Percentiles rank a stretch among this genome's conserved stretches.
Evolutionary conservation across 768 basidiomycete species (phyloP).

Genomic region (Suillus subalutaceus): DNA sequence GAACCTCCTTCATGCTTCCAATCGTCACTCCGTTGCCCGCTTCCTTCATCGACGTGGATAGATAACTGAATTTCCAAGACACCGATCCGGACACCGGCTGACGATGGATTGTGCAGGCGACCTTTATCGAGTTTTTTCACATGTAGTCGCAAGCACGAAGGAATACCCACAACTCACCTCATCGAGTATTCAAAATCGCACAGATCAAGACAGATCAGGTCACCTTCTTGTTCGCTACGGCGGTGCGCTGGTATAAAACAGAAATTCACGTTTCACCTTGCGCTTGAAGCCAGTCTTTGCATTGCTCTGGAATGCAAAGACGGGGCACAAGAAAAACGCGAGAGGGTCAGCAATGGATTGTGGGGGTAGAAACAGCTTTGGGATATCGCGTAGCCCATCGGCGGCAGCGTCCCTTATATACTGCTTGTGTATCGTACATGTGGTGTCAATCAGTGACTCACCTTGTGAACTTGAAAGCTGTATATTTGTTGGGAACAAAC

Average conservation of each 20-base stretch:
- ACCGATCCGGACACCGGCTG: not conserved
- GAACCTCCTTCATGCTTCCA: not conserved
- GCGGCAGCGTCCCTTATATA: not conserved
- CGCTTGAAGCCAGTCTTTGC: not conserved
- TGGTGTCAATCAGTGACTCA: not conserved
- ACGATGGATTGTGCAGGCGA: not conserved
- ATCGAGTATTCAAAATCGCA: not conserved
- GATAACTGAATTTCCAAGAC: not conserved
- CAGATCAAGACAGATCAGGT: not conserved
- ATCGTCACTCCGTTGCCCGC: not conserved
- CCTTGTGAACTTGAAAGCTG: not conserved
- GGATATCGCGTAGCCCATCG: not conserved
- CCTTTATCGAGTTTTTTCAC: not conserved
- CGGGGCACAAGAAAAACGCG: not conserved
- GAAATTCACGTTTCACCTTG: not conserved
- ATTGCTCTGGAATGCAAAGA: constrained; percentile 3
- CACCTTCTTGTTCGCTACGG: not conserved
- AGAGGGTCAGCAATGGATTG: not conserved
- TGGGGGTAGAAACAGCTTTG: not conserved
- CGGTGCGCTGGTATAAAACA: not conserved
- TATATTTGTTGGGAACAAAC: not conserved
- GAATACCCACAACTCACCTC: not conserved
- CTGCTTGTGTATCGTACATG: not conserved
- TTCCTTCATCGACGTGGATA: not conserved
- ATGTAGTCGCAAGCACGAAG: not conserved